Base-by-base conservation (phyloP, 2,329 filamentous ascomycete species). In the Aspergillus tanneri region DNA sequence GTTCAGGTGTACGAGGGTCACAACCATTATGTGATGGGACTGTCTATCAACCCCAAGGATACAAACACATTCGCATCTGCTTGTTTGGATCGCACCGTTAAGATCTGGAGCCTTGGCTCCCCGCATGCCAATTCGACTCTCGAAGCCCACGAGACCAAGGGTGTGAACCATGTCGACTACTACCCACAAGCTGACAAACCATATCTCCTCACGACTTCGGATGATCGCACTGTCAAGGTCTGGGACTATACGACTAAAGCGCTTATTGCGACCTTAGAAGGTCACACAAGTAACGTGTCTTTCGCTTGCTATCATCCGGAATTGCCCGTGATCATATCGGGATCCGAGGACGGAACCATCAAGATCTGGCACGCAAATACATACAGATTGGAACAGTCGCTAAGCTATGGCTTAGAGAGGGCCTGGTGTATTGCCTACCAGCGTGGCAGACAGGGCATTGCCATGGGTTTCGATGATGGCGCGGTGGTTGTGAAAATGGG, bases 171-270 rank as follows among this genome's bases (percentile, higher is more conserved):
- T 66, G 91, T 99, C 61, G 93, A 99, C 67, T 99, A 85, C 67
- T 86, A 85, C 62, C 83, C 83, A 4, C 81, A 84, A 54, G 80
- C 79, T 21, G 83, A 86, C 68, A 86, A 86, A 66, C 83, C 83
- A 28, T 97, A 99, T 66, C 85, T 99, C 37, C 85, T 99, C 55
- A 99, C 93, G 19, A 96, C 92, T 11, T 96, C 90, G 6, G 93
- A 99, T 69, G 93, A 97, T 72, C 85, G 89, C 62, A 97, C 92
- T 1, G 90, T 97, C 62, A 97, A 97, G 78, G 84, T 99, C 46
- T 99, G 93, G 92, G 93, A 99, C 68, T 97, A 99, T 77, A 97
- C 92, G 10, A 97, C 91, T 40, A 99, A 99, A 75, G 93, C 90
- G 10, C 78, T 97, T 57, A 96, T 97, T 66, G 93, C 93, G 23